Conservation (phyloP, 768 basidiomycete species). For the Pisolithus orientalis region DNA sequence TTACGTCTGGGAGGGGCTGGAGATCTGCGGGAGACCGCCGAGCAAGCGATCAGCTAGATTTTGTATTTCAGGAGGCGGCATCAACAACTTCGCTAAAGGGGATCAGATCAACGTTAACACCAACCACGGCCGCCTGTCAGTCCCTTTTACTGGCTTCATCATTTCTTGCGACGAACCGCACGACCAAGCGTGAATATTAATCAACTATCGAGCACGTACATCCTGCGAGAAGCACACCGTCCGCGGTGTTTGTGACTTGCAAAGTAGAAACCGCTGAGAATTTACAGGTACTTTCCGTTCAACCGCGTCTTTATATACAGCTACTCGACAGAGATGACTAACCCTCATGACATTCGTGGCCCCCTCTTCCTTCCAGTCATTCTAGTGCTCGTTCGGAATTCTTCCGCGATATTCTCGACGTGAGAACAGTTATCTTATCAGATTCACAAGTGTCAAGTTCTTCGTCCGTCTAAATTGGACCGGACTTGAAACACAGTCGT, state of each 20-base stretch:
- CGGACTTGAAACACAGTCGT: background rate
- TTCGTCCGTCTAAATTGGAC: constrained; percentile 8
- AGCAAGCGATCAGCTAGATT: background rate
- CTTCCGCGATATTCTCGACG: constrained; percentile 13
- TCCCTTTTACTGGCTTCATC: background rate
- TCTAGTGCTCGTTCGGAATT: constrained; percentile 2
- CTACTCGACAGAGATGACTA: constrained; percentile 4
- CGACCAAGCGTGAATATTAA: background rate
- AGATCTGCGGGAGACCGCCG: constrained; percentile 6
- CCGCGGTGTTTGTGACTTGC: constrained; percentile 6
- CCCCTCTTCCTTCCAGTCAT: constrained; percentile 6
- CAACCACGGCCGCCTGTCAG: constrained; percentile 1
- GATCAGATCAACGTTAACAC: constrained; percentile 6
- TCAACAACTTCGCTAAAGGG: constrained; percentile 3
- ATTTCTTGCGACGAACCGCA: background rate
- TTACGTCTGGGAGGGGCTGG: constrained; percentile 8
- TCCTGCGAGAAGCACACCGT: background rate
- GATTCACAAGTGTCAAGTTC: constrained; percentile 17
- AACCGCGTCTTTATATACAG: constrained; percentile 4
- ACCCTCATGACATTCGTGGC: constrained; percentile 5
- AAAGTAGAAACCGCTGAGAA: constrained; percentile 6
- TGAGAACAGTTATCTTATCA: constrained; percentile 30
- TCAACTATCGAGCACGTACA: background rate
- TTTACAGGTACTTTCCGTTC: constrained; percentile 3
- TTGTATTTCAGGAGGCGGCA: background rate